Base-by-base conservation (phyloP, 164 flowering plant genomes). In the Platanus orientalis region DNA sequence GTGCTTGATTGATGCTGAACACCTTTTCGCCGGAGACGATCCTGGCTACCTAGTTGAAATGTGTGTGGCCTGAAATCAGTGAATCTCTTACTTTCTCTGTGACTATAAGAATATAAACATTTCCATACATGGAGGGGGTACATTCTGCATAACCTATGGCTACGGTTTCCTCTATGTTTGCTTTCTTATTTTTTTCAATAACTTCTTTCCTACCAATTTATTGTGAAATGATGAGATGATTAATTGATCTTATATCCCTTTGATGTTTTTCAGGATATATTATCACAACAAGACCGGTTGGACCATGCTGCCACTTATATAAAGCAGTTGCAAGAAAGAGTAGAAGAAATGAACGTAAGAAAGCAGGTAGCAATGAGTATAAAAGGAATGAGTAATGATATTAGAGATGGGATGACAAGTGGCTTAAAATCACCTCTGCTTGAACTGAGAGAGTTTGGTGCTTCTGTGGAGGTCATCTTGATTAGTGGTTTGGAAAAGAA, bases 371-470 rank as follows among this genome's bases (percentile, higher is more conserved):
- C 69, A 3, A 60, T 34, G 62, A 58, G 45, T 1, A 16, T 19
- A 19, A 45, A 32, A 44, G 52, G 23, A 12, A 44, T 21, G 2
- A 52, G 24, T 20, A 25, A 24, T 28, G 71, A 39, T 48, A 24
- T 16, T 6, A 57, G 45, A 24, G 67, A 64, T 11, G 17, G 25
- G 9, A 61, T 16, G 54, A 34, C 29, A 42, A n/a, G 7, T 1
- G 66, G 61, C 3, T 44, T 54, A 4, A 61, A 26, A 25, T 63
- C 69, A 62, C 84, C 92, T 0, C 32, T 82, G 30, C 32, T 84
- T 16, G 84, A 81, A 54, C n/a, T 84, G 3, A 77, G 69, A 58
- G 89, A 84, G 23, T 27, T 63, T 58, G 86, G 82, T 47, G 61
- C 74, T 4, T 21, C 52, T 34, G 49, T 82, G 16, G 79, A 86